Evolutionary conservation across 2,329 filamentous ascomycete species (phyloP), one percentile per base, ranked within the genome.

Genomic region (Cytospora mali): DNA sequence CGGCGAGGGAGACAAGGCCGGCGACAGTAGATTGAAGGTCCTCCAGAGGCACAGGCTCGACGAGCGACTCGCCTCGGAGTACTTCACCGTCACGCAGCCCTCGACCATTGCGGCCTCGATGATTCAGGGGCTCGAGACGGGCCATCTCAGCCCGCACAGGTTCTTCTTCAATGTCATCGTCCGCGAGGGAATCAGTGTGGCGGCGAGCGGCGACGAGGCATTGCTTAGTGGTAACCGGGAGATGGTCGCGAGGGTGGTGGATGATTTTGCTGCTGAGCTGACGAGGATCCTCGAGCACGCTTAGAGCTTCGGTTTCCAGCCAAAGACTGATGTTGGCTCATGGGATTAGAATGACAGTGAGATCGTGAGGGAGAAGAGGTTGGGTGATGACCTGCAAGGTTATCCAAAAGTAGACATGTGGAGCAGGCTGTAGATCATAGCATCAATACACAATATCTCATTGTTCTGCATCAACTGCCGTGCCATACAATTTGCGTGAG

Each of bases 161-260:
- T 31, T 67, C 28, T 67, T 64, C 50, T 62, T 67, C 27, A 67
- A 67, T 28, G 62, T 67, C 21, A 33, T 66, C 21, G 61, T 67
- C 14, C 59, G 56, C 16, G 53, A 58, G 2, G 55, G 28, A 42
- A 28, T 66, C n/a, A 57, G 56, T 5, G 58, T 67, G 16, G 56
- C 61, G 5, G 59, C 65, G 27, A 67, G 62, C 13, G 64, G 66
- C 6, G 64, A 65, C 33, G 46, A 62, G 62, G 64, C 57, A 14
- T 29, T 53, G 13, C 48, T 60, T 48, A 50, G 57, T 27, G 50
- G 33, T 16, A 50, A 60, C 50, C 57, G 49, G 10, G 56, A 27
- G n/a, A 50, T 33, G 23, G 56, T 59, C 31, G 39, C 33, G 27
- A 23, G 56, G 23, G 27, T 59, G 56, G 33, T 59, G 31, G 49